phyloP scores from a whole-genome alignment of 805 yeast species.

The Vanderwaltozyma polyspora region DNA sequence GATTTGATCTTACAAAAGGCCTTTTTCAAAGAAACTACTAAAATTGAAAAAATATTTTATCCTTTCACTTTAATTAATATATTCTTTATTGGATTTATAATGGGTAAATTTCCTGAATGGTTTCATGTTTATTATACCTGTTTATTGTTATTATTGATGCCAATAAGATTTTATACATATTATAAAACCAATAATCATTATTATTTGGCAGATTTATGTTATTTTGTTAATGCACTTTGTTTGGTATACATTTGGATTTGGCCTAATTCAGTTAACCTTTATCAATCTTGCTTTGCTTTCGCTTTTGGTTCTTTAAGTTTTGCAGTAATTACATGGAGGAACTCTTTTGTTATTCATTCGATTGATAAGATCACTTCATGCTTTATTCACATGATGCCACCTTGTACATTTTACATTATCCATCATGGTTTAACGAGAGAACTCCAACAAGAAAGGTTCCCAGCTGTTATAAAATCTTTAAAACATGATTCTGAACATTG shows the following conservation, averaged over 20 bases:
- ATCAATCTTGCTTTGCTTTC: slow-evolving; percentile 74
- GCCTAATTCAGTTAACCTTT: slow-evolving; percentile 63
- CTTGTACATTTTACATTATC: slow-evolving; percentile 73
- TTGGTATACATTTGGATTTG: slow-evolving; percentile 70
- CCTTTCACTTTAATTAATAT: slow-evolving; percentile 59
- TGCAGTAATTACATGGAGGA: slow-evolving; percentile 94
- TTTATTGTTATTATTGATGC: slow-evolving; percentile 55
- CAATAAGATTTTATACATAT: slow-evolving; percentile 74
- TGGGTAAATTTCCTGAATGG: slow-evolving; percentile 67
- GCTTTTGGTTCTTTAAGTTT: slow-evolving; percentile 82
- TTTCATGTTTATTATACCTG: slow-evolving; percentile 68
- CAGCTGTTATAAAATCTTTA: slow-evolving; percentile 58
- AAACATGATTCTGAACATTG: slow-evolving; percentile 32
- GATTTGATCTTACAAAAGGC: slow-evolving; percentile 23
- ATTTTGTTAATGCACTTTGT: slow-evolving; percentile 69
- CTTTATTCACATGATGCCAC: slow-evolving; percentile 85
- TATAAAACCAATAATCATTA: slow-evolving; percentile 72
- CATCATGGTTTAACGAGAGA: slow-evolving; percentile 61
- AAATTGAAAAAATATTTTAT: slow-evolving; percentile 70
- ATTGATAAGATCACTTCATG: slow-evolving; percentile 88
- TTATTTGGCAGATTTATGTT: slow-evolving; percentile 86
- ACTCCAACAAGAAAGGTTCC: slow-evolving; percentile 47
- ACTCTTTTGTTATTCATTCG: slow-evolving; percentile 82
- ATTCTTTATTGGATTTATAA: slow-evolving; percentile 59
- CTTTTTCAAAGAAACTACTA: slow-evolving; percentile 32